Evolutionary conservation across 768 basidiomycete genomes (phyloP), one percentile per base, ranked within the genome.

Genomic region (Rhodocollybia butyracea): DNA sequence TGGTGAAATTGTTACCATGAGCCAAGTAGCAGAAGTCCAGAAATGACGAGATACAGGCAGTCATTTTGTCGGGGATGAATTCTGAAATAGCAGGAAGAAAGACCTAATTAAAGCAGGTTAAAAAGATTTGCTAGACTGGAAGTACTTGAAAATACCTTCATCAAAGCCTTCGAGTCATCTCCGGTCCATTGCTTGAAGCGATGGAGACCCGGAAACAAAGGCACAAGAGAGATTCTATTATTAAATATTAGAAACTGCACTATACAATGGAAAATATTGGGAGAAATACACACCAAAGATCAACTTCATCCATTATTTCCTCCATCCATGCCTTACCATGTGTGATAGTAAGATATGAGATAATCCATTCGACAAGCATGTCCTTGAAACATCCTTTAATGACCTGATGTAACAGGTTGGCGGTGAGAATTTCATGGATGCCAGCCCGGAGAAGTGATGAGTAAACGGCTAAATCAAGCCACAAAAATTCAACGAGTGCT

Each of bases 341-440:
- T 2, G 22, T 34, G 0, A 51, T 1, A 2, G 47, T 10, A 1
- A 78, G 51, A 48, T 73, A 76, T 5, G 68, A 57, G 1, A 54
- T 46, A 0, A 72, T 64, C 75, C 75, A 76, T 8, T 46, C 47
- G 1, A 76, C 73, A 13, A 75, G 59, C 47, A 73, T 72, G 46
- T 75, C 74, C 52, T 74, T 76, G 61, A 76, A 76, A 1, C 61
- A 65, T 8, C 74, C 72, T 56, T 76, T 76, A 61, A 76, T 73
- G 5, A 77, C 19, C 57, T 76, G 72, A 58, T 76, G 73, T 1
- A 74, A 65, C 1, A 74, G 60, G 38, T 61, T 60, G 3, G 60
- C 50, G 26, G 60, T 12, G 19, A 61, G 15, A n/a, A 61, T 26
- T 36, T 57, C 59, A 38, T 61, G 59, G 36, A 61, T 59, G 31